Evolutionary conservation across 352 stramenopile species (phyloP), one percentile per base, ranked within the genome.

Genomic region (Blastocystis hominis): DNA sequence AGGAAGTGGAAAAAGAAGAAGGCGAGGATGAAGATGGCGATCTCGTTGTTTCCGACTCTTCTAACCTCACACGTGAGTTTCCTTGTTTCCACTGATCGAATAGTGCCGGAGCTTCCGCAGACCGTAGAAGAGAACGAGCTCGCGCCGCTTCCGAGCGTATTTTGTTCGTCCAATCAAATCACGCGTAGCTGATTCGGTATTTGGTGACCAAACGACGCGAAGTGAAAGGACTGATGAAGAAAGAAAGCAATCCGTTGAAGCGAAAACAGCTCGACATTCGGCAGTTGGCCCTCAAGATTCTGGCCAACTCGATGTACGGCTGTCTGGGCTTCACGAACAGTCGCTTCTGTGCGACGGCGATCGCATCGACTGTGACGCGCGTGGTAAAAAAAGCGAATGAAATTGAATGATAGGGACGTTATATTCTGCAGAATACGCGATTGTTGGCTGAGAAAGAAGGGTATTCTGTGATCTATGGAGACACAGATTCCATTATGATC

Each of bases 401-500:
- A 13, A 6, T 6, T 72, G 62, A 72, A 15, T 34, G 5, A 38
- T 97, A 97, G 89, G 97, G 97, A 62, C 93, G 97, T 44, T 95
- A 99, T 90, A 99, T 97, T 44, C 91, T 99, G 30, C 95, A 99
- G 90, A 91, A 94, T 55, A 98, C 97, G 0, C 97, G 98, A 79
- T 94, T 98, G 88, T 93, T 99, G 50, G 94, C 96, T 2, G 94
- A 98, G 89, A 93, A 97, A 95, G 42, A 95, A 98, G 62, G 96
- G 98, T 86, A 40, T 47, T 50, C 55, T 30, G 97, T 99, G 1
- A 97, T 99, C 72, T 99, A 99, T 89, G 97, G 97, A 90, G 97
- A 99, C 91, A 99, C 97, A n/a, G 97, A 99, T 91, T 98, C 94
- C 61, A 98, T 99, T 90, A 99, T 99, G 97, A 97, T 99, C 78